A percentile compares a stretch with the other conserved stretches of the same genome.
Conservation (phyloP, 1,284 basidiomycete genomes). For the Volvariella surrecta region DNA sequence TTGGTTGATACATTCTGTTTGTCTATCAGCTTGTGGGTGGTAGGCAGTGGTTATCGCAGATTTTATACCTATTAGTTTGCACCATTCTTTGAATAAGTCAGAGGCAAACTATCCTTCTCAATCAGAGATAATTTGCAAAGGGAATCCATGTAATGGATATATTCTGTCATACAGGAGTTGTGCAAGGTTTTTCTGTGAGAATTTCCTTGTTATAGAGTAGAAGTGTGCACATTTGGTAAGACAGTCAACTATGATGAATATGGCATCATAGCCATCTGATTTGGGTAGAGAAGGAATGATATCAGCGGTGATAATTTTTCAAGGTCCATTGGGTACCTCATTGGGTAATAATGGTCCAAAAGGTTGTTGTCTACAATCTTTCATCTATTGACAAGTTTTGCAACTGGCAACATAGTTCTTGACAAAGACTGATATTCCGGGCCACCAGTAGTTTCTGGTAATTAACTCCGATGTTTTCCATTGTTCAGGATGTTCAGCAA, state of each 20-base stretch:
- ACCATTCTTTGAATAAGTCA: too few relatives aligned
- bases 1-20: not conserved
- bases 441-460: too few relatives aligned
- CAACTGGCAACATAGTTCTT: conserved; percentile 30
- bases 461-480: conserved; percentile 28
- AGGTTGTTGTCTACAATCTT: conserved; percentile 14
- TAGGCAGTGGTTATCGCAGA: not conserved
- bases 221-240: too few relatives aligned
- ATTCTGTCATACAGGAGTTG: too few relatives aligned
- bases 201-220: too few relatives aligned
- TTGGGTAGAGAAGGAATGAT: conserved; percentile 27
- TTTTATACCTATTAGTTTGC: not conserved
- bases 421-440: too few relatives aligned
- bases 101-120: conserved; percentile 19
- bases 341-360: conserved; percentile 19
- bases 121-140: too few relatives aligned
- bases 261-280: conserved; percentile 22
- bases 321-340: conserved; percentile 16
- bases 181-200: too few relatives aligned
- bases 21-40: not conserved
- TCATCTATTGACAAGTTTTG: conserved; percentile 26
- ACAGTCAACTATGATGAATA: too few relatives aligned
- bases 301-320: too few relatives aligned
- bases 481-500: conserved; percentile 31
- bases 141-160: too few relatives aligned